Conservation (phyloP, 1,139 yeast species). For the Yamadazyma diddensiae region DNA sequence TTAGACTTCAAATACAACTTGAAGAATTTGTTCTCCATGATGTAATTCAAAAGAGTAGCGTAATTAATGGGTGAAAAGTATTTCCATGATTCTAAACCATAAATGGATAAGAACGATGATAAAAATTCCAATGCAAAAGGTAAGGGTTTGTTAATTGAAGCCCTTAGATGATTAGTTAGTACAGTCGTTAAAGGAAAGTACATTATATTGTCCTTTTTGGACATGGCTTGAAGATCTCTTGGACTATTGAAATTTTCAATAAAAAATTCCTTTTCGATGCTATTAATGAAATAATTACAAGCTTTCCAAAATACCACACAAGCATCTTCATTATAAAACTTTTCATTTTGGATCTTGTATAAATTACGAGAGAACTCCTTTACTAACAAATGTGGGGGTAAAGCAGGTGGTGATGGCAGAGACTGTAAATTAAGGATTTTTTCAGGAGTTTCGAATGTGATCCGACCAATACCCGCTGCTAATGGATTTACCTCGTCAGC, state of each 20-base stretch:
- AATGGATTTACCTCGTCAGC: too few species aligned
- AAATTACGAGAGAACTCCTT: slow-evolving; percentile 51
- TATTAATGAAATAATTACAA: slow-evolving; percentile 36
- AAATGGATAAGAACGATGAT: slow-evolving; percentile 33
- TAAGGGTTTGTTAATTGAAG: slow-evolving; percentile 50
- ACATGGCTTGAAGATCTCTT: slow-evolving; percentile 40
- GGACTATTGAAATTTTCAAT: slow-evolving; percentile 40
- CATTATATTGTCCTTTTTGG: slow-evolving; percentile 35
- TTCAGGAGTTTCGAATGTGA: slow-evolving; percentile 47
- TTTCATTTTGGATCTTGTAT: slow-evolving; percentile 51
- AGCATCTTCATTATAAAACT: slow-evolving; percentile 37
- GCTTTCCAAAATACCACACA: slow-evolving; percentile 56
- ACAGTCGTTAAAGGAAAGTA: slow-evolving; percentile 46
- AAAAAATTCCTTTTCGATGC: slow-evolving; percentile 40
- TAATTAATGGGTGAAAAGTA: slow-evolving; percentile 49
- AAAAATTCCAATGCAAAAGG: slow-evolving; percentile 53
- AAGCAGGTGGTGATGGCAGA: background rate
- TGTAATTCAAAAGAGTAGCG: slow-evolving; percentile 53
- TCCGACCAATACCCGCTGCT: slow-evolving; percentile 49
- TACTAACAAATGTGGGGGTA: slow-evolving; percentile 3
- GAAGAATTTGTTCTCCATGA: slow-evolving; percentile 38
- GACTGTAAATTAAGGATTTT: background rate
- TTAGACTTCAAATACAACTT: slow-evolving; percentile 11
- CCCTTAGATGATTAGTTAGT: slow-evolving; percentile 48
- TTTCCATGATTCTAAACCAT: slow-evolving; percentile 50